These are phyloP conservation scores for Dictyostelium citrinum DNA, from an alignment of 78 protist species.

Conservation along the genomic window DNA sequence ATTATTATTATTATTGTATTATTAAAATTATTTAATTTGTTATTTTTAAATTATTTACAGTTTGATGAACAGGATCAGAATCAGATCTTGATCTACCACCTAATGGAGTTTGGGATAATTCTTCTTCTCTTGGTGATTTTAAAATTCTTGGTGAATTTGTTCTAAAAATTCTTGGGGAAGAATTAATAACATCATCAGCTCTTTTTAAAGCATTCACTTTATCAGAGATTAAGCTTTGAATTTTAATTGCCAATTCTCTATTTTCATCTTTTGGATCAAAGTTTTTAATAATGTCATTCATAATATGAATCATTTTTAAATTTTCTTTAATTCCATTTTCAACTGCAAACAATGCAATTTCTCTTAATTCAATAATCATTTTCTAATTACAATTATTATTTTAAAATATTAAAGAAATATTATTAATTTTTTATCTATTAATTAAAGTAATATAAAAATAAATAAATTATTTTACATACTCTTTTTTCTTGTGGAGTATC, in stretches of 20 bases:
- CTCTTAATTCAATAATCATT: constrained; percentile 25
- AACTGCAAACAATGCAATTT: constrained; percentile 24
- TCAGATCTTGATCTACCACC: constrained; percentile 60
- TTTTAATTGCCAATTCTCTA: constrained; percentile 33
- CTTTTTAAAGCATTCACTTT: constrained; percentile 45
- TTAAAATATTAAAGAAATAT: no score
- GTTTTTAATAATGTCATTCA: constrained; percentile 20
- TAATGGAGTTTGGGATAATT: not conserved
- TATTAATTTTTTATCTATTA: no score
- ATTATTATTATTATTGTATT: no score
- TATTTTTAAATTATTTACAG: not conserved
- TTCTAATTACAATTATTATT: not conserved
- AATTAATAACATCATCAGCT: constrained; percentile 68
- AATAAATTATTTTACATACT: not conserved
- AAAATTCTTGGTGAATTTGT: constrained; percentile 48
- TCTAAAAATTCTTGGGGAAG: constrained; percentile 72
- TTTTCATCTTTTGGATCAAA: constrained; percentile 33
- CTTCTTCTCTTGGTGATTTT: constrained; percentile 20
- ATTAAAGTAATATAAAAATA: not conserved
- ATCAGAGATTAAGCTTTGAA: constrained; percentile 62
- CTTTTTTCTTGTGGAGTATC: constrained; percentile 39
- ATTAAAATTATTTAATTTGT: no score
- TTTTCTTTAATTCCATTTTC: constrained; percentile 44
- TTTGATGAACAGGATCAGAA: constrained; percentile 51
- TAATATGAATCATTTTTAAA: not conserved